These are phyloP conservation scores for Penicillium occitanis DNA, from an alignment of 2,329 filamentous ascomycete genomes.

Conservation along the genomic window DNA sequence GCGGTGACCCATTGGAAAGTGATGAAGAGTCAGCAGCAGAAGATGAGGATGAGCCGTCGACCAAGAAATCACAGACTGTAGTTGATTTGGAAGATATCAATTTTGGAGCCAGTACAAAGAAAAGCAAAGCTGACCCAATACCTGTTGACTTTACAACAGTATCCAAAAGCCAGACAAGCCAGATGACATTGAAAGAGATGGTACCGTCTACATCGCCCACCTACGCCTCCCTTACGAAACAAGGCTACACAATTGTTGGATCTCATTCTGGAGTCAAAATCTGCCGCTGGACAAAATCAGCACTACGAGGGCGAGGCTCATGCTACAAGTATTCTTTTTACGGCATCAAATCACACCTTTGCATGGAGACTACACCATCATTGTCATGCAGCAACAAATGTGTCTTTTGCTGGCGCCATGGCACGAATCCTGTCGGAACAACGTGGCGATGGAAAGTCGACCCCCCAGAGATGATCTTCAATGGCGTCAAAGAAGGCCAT, in stretches of 20 bases:
- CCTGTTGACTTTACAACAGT: slow-evolving; percentile 76
- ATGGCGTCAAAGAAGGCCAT: slow-evolving; percentile 85
- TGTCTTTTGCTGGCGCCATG: slow-evolving; percentile 98
- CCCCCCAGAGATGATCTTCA: slow-evolving; percentile 82
- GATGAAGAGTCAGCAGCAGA: slow-evolving; percentile 66
- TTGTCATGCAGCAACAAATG: slow-evolving; percentile 97
- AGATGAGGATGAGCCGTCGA: slow-evolving; percentile 49
- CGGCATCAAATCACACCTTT: slow-evolving; percentile 92
- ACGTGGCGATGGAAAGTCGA: slow-evolving; percentile 97
- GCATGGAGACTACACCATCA: slow-evolving; percentile 96
- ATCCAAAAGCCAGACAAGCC: slow-evolving; percentile 42
- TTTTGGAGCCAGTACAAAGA: slow-evolving; percentile 28
- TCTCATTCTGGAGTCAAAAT: slow-evolving; percentile 97
- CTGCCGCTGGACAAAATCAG: slow-evolving; percentile 97
- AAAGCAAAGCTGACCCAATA: slow-evolving; percentile 48
- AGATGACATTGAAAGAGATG: slow-evolving; percentile 73
- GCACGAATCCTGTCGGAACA: slow-evolving; percentile 93
- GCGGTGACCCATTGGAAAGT: slow-evolving; percentile 80
- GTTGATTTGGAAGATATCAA: slow-evolving; percentile 84
- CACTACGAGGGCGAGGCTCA: slow-evolving; percentile 84
- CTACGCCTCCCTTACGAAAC: slow-evolving; percentile 84
- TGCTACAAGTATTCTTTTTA: slow-evolving; percentile 99
- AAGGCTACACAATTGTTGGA: slow-evolving; percentile 93
- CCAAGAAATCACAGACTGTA: slow-evolving; percentile 48
- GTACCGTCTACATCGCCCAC: slow-evolving; percentile 88